A percentile compares a stretch with the other conserved stretches of the same genome.
phyloP scores from a whole-genome alignment of 306 rosid species.

The Neltuma alba region DNA sequence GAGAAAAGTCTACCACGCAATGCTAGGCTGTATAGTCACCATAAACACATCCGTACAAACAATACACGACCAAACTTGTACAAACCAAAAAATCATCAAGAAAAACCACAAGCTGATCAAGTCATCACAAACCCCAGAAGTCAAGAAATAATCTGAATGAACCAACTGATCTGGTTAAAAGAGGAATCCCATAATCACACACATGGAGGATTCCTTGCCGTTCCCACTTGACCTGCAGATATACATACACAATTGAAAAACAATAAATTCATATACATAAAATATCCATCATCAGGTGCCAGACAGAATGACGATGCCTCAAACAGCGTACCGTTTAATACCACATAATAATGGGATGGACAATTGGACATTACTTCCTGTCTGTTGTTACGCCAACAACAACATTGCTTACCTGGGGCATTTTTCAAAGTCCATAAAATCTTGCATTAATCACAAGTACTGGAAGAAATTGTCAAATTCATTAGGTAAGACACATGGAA shows the following conservation, averaged over 20 bases:
- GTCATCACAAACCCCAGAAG: not conserved
- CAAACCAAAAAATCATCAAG: not conserved
- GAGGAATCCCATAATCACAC: not conserved
- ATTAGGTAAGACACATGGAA: not conserved
- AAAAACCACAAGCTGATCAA: not conserved
- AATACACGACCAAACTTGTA: not conserved
- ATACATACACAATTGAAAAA: not conserved
- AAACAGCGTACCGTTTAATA: not conserved
- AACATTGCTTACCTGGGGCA: conserved; percentile 90
- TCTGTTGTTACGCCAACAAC: conserved; percentile 92
- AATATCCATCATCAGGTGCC: not conserved
- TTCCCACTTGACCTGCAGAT: not conserved
- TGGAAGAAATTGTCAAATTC: not conserved
- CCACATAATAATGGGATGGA: not conserved
- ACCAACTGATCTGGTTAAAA: not conserved
- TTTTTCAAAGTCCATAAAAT: conserved; percentile 6
- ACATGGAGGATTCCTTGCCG: not conserved
- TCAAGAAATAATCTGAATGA: not conserved
- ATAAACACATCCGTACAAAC: not conserved
- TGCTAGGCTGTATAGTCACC: not conserved
- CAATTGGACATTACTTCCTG: conserved; percentile 56
- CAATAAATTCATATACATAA: not conserved
- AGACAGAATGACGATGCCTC: not conserved
- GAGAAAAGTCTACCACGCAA: not conserved
- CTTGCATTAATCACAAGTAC: not conserved